Evolutionary conservation across 148 eudicot genomes (phyloP), one percentile per base, ranked within the genome.

Genomic region (Rhododendron ferrugineum): DNA sequence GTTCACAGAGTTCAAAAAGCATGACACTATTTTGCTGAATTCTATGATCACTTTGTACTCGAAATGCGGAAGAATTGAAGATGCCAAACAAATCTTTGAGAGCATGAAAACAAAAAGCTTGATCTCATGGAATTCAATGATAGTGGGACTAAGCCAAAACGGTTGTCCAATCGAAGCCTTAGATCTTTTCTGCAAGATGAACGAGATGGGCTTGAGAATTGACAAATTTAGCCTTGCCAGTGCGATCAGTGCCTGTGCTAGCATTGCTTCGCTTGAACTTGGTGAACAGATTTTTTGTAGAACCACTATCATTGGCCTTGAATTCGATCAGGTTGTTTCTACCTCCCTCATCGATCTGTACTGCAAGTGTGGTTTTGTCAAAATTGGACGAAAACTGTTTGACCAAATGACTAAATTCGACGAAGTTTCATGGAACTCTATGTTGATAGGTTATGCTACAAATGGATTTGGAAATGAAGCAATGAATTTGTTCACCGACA

Each of bases 121-220:
- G 87, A 95, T 97, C 76, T 91, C 99, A 2, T 97, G 99, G 99
- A 97, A 97, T 85, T 92, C 98, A 1, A 93, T 97, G 93, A 79
- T 97, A 44, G 92, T 91, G 30, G 96, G 98, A 36, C 85, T 93
- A 85, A 92, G 92, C 85, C 98, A 95, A 88, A 97, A 97, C 83
- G 92, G 98, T 78, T 88, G 66, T 89, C 90, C 96, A 80, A 50
- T 83, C 32, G 92, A 89, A 88, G 91, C 99, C 66, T 68, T 95
- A 64, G 85, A 91, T 83, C 82, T 92, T 49, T 97, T 97, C 84
- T 80, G 87, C 34, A 79, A 90, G 77, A 94, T 97, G 96, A 94
- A 95, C 79, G 85, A 20, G 81, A 87, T 81, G 75, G 88, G 78
- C 84, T 78, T 97, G 73, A 86, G 83, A 73, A 90, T 88, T 80